Evolutionary conservation across 2,329 filamentous ascomycete species (phyloP).

Genomic region (Apiospora sp.): DNA sequence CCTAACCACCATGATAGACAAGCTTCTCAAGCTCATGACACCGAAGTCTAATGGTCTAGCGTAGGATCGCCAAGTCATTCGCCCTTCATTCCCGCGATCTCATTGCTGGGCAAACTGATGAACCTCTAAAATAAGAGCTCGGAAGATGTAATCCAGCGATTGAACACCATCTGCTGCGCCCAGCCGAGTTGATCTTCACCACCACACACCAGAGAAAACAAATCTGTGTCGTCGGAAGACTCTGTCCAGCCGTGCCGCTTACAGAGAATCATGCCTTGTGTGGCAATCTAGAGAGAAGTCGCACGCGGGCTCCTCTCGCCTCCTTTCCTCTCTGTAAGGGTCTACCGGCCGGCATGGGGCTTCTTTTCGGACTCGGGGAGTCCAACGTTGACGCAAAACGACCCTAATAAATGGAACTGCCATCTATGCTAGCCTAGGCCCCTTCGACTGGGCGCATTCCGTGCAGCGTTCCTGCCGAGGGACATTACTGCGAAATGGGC

Average conservation of each 20-base stretch:
- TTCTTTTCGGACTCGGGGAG: neutral
- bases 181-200: neutral
- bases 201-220: neutral
- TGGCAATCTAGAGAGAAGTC: neutral
- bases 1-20: neutral
- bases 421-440: neutral
- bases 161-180: neutral
- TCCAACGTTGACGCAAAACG: conserved; percentile 1
- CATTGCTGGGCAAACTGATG: conserved; percentile 15
- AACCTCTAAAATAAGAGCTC: neutral
- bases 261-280: neutral
- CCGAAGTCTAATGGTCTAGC: neutral
- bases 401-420: conserved; percentile 2
- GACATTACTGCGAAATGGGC: neutral
- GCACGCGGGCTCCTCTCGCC: neutral
- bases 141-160: neutral
- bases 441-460: neutral
- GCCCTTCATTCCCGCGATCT: neutral
- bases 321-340: neutral
- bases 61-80: conserved; percentile 7
- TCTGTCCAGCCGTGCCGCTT: neutral
- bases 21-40: conserved; percentile 18
- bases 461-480: neutral
- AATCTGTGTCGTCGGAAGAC: neutral
- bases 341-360: neutral